Base-by-base conservation (phyloP, 331 rosid species). In the Spiraea crenata region DNA sequence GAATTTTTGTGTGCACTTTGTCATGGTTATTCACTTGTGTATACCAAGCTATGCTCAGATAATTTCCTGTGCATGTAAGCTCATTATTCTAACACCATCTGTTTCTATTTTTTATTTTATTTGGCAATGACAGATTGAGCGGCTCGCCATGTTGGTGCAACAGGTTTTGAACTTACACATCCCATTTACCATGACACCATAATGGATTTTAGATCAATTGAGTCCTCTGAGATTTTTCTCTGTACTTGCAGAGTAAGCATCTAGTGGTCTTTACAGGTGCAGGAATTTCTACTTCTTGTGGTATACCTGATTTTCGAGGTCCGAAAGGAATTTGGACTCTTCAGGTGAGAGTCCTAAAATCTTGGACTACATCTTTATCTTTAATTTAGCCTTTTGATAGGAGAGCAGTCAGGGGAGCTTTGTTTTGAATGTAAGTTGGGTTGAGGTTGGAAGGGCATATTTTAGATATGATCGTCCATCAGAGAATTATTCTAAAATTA, bases 291-390 rank as follows among this genome's bases (percentile, higher is more conserved):
- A 93, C 99, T 68, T 87, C 99, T 74, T 84, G 97, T 80, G 99
- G 99, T 67, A 91, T 93, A 79, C 97, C 99, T 58, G 99, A 93
- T 81, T 93, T 93, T 72, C 89, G 99, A 76, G 99, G 97, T 71
- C 99, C 97, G 57, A 91, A 85, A 76, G 97, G 97, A 79, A 91
- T 93, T 74, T 93, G 97, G 97, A 93, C 99, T 0, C 96, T 93
- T 76, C 99, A 95, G 96, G 97, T 83, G 81, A 76, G 77, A 63
- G 44, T 79, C 48, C 10, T 35, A 8, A 50, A 50, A 51, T 38
- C 60, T 40, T 51, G 45, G 63, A 37, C 19, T 41, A 13, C 54
- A 42, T 16, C 8, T 51, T 52, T 12, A 12, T 13, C 35, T 69
- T 70, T 6, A 0, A 31, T 4, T 47, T 46, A 6, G 11, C 14